Percentiles rank a stretch among this genome's conserved stretches.
These are phyloP conservation scores for Lonicera japonica DNA, from an alignment of 129 eudicot species.

Conservation along the genomic window DNA sequence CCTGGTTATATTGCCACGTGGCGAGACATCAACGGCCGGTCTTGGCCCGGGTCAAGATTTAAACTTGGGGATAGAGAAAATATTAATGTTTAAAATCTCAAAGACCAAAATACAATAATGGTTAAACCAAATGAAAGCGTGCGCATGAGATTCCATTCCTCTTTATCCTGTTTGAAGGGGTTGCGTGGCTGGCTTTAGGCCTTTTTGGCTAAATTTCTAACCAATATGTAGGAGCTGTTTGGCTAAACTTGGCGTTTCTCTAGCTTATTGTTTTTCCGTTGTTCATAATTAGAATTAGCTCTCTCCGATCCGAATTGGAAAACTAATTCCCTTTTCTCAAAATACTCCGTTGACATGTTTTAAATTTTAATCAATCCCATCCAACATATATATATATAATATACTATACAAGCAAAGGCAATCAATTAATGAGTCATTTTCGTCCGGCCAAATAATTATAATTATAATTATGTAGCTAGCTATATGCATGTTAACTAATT, in stretches of 20 bases:
- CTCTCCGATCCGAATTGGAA: not conserved
- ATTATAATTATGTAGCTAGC: conserved; percentile 8
- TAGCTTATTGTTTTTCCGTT: conserved; percentile 6
- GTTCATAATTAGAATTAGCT: not conserved
- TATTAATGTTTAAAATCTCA: not conserved
- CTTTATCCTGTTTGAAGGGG: conserved; percentile 13
- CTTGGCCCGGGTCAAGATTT: conserved; percentile 39
- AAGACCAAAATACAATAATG: not conserved
- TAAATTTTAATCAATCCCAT: not conserved
- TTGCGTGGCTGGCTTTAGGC: too few species aligned
- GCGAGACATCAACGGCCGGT: conserved; percentile 13
- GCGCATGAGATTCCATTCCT: conserved; percentile 17
- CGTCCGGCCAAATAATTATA: conserved; percentile 17
- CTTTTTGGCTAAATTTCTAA: conserved; percentile 17
- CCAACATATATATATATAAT: too few species aligned
- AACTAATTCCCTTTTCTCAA: not conserved
- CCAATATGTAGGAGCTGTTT: conserved; percentile 12
- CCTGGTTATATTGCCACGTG: conserved; percentile 50
- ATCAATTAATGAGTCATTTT: conserved; percentile 6
- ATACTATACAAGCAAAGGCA: conserved; percentile 3
- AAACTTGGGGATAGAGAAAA: conserved; percentile 7
- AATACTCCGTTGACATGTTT: conserved; percentile 1
- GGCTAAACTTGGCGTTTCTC: conserved; percentile 23
- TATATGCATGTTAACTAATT: not conserved
- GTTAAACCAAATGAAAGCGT: conserved; percentile 4